These are phyloP conservation scores for Cladosporium cucumerinum DNA, from an alignment of 2,329 filamentous ascomycete genomes.

Conservation along the genomic window DNA sequence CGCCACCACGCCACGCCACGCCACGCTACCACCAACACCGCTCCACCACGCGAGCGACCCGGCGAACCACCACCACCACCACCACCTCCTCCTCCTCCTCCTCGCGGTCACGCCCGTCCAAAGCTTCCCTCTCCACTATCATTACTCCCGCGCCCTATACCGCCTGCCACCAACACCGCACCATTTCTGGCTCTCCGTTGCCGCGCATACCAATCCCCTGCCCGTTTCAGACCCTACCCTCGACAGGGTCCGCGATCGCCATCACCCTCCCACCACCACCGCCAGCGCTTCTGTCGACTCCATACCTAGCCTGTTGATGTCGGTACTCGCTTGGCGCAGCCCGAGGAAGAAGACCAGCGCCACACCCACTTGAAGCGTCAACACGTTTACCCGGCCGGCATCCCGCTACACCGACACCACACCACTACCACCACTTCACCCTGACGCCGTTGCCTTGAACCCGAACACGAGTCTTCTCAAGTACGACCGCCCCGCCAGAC, in stretches of 20 bases:
- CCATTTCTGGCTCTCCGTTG: slow-evolving; percentile 13
- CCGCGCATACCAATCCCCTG: slow-evolving; percentile 14
- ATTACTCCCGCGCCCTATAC: slow-evolving; percentile 8
- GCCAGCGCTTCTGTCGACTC: slow-evolving; percentile 2
- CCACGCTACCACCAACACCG: slow-evolving; percentile 4
- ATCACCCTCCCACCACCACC: neutral
- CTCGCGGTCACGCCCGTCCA: neutral
- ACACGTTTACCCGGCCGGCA: neutral
- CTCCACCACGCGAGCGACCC: neutral
- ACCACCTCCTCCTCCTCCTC: too few species aligned
- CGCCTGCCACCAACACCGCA: slow-evolving; percentile 3
- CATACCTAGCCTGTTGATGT: slow-evolving; percentile 12
- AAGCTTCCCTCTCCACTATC: neutral
- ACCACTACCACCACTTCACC: neutral
- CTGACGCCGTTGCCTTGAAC: neutral
- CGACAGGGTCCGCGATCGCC: slow-evolving; percentile 15
- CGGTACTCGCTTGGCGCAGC: slow-evolving; percentile 13
- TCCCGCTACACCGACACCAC: slow-evolving; percentile 3
- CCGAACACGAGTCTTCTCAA: neutral
- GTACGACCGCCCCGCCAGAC: neutral
- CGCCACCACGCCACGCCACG: slow-evolving; percentile 9
- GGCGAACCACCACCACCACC: neutral
- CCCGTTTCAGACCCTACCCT: slow-evolving; percentile 10
- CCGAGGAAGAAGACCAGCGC: slow-evolving; percentile 14
- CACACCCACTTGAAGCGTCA: slow-evolving; percentile 9